phyloP scores from a whole-genome alignment of 805 yeast genomes.

The Kodamaea nitidulidarum region DNA sequence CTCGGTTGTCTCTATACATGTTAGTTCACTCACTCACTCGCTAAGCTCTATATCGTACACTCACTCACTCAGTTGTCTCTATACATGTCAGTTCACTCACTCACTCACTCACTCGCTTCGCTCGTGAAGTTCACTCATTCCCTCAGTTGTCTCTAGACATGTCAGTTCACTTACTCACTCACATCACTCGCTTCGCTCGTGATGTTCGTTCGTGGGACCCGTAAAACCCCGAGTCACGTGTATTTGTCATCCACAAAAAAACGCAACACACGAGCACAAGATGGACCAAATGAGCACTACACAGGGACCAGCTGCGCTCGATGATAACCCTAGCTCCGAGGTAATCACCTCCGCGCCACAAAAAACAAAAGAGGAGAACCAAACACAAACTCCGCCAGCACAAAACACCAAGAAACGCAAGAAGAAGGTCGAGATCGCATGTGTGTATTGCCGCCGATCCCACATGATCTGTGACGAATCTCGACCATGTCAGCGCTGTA shows the following conservation, averaged over 20 bases:
- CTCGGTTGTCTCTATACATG: no score
- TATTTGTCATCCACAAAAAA: background rate
- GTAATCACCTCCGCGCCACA: background rate
- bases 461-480: constrained; percentile 90
- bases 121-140: no score
- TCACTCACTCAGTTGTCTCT: no score
- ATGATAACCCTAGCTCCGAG: background rate
- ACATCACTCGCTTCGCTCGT: no score
- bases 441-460: constrained; percentile 87
- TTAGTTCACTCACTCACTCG: no score
- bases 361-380: background rate
- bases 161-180: no score
- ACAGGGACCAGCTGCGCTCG: background rate
- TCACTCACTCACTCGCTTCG: no score
- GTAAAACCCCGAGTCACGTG: constrained; percentile 1
- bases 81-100: no score
- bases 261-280: background rate
- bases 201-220: background rate
- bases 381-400: no score
- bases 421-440: constrained; percentile 62
- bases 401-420: constrained; percentile 28
- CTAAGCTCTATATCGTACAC: no score
- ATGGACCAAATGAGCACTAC: background rate
- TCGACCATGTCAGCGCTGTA: constrained; percentile 75
- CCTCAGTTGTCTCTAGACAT: no score